Base-by-base conservation (phyloP, 257 asterid genomes). In the Agastache rugosa region DNA sequence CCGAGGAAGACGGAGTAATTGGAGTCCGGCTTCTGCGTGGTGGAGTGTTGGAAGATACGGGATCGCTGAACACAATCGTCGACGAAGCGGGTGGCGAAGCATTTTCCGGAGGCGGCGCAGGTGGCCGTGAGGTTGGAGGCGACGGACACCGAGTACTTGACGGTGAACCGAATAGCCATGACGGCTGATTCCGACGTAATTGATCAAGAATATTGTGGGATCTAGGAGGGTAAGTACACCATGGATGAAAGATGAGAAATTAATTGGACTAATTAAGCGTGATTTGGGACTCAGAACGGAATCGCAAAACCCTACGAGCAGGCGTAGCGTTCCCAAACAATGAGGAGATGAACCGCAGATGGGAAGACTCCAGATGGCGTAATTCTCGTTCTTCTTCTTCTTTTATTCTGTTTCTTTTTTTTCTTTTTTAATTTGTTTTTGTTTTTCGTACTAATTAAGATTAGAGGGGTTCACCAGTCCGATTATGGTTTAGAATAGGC, bases 151-250 rank as follows among this genome's bases (percentile, higher is more conserved):
- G 97, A 90, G 86, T 81, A 92, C 48, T 84, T 25, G 75, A 88
- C 92, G 63, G 97, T 90, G 78, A 84, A 87, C 41, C 99, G 84
- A 72, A 95, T 85, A 74, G 99, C 99, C 99, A 95, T 92, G 58
- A 80, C 41, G 3, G 70, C 64, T 29, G 80, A 77, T 83, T 72
- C 16, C 9, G 58, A 42, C 19, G 71, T 5, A 44, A 8, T 42
- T 15, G 55, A 66, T 45, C 42, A 16, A 45, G 42, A 66, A 44
- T 11, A 23, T 9, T 12, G 1, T 42, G 39, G 37, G 19, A 19
- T 19, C 69, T 64, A 64, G 2, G 35, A 42, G 20, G 55, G 70
- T 2, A 41, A 63, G 6, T 5, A 39, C 29, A 3, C 11, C 69
- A 42, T 27, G 63, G n/a, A 10, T 56, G 25, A 22, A 15, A 23